phyloP scores from a whole-genome alignment of 352 stramenopile species.

The Pythium phragmiticola region DNA sequence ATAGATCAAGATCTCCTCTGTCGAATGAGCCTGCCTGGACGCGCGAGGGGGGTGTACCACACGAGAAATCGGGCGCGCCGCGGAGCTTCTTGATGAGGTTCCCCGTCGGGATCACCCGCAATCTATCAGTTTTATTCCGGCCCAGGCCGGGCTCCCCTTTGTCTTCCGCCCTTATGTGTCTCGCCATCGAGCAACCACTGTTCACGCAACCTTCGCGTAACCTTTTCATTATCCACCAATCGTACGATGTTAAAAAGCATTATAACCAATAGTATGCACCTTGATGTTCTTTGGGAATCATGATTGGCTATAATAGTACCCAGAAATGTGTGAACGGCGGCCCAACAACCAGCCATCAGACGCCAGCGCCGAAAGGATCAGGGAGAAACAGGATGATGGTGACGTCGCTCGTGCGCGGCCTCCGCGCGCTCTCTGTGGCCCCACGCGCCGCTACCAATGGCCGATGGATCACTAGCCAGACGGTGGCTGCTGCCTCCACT shows the following conservation, averaged over 20 bases:
- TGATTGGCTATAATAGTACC: constrained; percentile 16
- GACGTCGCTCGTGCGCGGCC: constrained; percentile 25
- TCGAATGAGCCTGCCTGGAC: background rate
- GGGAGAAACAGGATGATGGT: constrained; percentile 16
- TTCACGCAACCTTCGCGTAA: constrained; percentile 24
- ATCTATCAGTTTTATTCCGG: constrained; percentile 15
- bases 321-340: constrained; percentile 1
- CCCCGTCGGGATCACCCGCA: constrained; percentile 8
- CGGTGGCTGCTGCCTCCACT: constrained; percentile 12
- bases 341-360: constrained; percentile 26
- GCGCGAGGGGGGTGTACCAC: background rate
- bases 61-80: constrained; percentile 14
- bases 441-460: constrained; percentile 15
- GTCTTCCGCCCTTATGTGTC: constrained; percentile 13
- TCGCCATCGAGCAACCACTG: constrained; percentile 20
- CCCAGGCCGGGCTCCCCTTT: background rate
- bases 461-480: constrained; percentile 12
- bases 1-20: constrained; percentile 16
- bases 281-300: background rate
- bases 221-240: constrained; percentile 17
- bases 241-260: background rate
- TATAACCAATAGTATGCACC: background rate
- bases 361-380: constrained; percentile 3
- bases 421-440: constrained; percentile 28
- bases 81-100: background rate